Base-by-base conservation (phyloP, 2,329 filamentous ascomycete genomes). In the Neonectria sp. region DNA sequence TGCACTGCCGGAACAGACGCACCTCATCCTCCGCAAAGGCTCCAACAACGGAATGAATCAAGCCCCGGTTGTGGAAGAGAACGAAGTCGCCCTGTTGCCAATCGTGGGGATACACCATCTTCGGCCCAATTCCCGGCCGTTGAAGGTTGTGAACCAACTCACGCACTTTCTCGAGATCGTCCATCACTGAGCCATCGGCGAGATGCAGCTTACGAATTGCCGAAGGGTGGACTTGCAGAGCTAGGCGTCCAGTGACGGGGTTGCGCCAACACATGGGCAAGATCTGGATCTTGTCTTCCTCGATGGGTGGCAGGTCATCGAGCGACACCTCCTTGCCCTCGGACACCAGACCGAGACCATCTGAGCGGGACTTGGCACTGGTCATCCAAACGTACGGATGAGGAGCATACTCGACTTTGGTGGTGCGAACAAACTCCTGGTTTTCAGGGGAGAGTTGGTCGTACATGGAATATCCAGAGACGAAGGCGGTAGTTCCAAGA, bases 311-410 rank as follows among this genome's bases (percentile, higher is more conserved):
- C 0, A 95, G 84, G 5, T 92, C 85, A 3, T 81, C 80, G 0
- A 84, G 58, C 0, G 88, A 78, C 1, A 94, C 82, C 74, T 95
- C 93, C 37, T 86, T 85, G 53, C 84, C 87, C 65, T 93, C 89
- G 0, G 90, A 91, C 29, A 92, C 82, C 63, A 95, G 81, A n/a
- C 93, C 93, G 0, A 95, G 86, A 0, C 93, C 93, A 57, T 90
- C 89, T 7, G 91, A 83, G 17, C 88, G 88, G 45, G 91, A 91
- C 73, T 88, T 89, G 52, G 92, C 91, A 27, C 84, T 78, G 65
- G 86, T 90, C 91, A 95, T 95, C 93, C 93, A 95, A 68, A 95
- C 89, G 79, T 95, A 95, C 6, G 93, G 93, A 73, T 95, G 93
- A 3, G 93, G 86, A 0, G 92, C 92, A 76, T 95, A 95, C 80